Base-by-base conservation (phyloP, 352 stramenopile species). In the Phytophthora syringae region DNA sequence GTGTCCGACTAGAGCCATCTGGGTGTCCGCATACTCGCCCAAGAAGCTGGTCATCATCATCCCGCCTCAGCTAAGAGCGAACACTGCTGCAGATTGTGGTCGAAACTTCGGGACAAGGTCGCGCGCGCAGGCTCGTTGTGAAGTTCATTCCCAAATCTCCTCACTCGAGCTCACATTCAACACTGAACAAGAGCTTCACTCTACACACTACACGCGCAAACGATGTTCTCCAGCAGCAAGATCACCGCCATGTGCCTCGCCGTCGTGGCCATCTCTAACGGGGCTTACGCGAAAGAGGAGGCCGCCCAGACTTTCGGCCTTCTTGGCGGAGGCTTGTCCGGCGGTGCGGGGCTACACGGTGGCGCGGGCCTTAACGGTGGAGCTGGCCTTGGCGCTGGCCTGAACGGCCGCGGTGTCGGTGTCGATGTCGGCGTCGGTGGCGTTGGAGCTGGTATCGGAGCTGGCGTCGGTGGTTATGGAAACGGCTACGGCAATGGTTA, bases 281-380 rank as follows among this genome's bases (percentile, higher is more conserved):
- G 36, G 4, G 36, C n/a, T 3, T 18, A 58, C 45, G 60, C 52
- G 16, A 21, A 63, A 43, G n/a, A 57, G 18, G 60, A 68, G 52
- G 52, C 45, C 11, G 45, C n/a, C n/a, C 44, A 63, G 20, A 68
- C 60, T 15, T 67, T 67, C 43, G 60, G 60, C 7, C 36, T 52
- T 2, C 60, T 67, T 36, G 51, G 30, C 12, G 39, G 22, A 13
- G 50, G 60, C 18, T 24, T 52, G 1, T 11, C 12, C 20, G 34
- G 18, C 10, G 21, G 27, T 32, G 27, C 5, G 5, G 27, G 27
- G n/a, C n/a, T n/a, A n/a, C n/a, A n/a, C n/a, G n/a, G n/a, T n/a
- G n/a, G n/a, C n/a, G n/a, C n/a, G n/a, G n/a, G n/a, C n/a, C n/a
- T n/a, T n/a, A n/a, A n/a, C n/a, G n/a, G n/a, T n/a, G n/a, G n/a